Evolutionary conservation across 2,329 filamentous ascomycete species (phyloP), one percentile per base, ranked within the genome.

Genomic region (Tolypocladium cylindrosporum): DNA sequence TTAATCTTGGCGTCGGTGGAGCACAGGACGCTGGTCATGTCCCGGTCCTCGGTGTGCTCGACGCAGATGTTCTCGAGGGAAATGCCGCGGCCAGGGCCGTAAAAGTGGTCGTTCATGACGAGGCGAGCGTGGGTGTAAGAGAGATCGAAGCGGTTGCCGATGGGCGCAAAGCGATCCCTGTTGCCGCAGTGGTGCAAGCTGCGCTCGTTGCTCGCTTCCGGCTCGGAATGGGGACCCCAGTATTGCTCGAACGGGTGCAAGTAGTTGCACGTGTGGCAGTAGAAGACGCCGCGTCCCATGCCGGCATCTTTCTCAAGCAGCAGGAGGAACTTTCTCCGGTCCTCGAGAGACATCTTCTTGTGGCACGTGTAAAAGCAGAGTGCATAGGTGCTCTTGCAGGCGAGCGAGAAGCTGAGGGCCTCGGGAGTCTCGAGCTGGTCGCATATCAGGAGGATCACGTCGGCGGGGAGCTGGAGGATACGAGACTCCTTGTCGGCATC

Each of bases 31-130:
- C 51, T 55, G 41, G 48, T 37, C 10, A 31, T 14, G 21, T 59
- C 58, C 43, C 63, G 59, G 3, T 13, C 50, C 31, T 57, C 56
- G n/a, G 43, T 56, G 41, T 66, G 63, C 27, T 57, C 55, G 48
- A 59, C 10, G 54, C 61, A 63, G 31, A 66, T 50, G 45, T 58
- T 62, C 19, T 37, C 9, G 14, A 65, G 51, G 16, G 63, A 59
- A 24, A 66, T 58, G 43, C 64, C 64, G 55, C 59, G 56, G 7
- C 58, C 57, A 1, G 63, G 43, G 0, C 64, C 64, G 62, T 64
- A 64, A 0, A 65, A 53, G 58, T 66, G 59, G 16, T 52, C 16
- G 57, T 66, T 66, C 58, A 66, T 60, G 55, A 56, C 64, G 39
- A 66, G 63, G 16, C 62, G 58, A 14, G 60, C 62, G 54, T 63